A percentile compares a stretch with the other conserved stretches of the same genome.
Conservation (phyloP, 2,329 filamentous ascomycete species). For the Basipetospora chlamydospora region DNA sequence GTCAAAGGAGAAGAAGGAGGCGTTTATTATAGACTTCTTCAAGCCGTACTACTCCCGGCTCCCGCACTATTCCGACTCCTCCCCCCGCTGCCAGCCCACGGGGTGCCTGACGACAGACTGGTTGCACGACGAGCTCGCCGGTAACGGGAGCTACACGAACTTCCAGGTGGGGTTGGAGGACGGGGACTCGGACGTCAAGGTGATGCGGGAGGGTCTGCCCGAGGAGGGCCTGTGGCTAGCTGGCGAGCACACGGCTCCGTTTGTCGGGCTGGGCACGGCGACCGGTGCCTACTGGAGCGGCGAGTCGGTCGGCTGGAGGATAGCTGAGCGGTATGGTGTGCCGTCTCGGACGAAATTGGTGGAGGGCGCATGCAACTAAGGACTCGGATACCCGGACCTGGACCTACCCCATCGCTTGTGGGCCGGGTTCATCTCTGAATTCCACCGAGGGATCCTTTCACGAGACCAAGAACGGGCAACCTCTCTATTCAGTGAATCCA, state of each 20-base stretch:
- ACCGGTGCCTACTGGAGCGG: conserved; percentile 91
- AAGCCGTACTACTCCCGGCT: conserved; percentile 63
- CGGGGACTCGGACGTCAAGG: conserved; percentile 58
- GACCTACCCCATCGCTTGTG: too few relatives aligned
- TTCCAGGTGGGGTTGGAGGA: conserved; percentile 62
- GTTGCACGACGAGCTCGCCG: conserved; percentile 65
- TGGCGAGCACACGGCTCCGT: conserved; percentile 81
- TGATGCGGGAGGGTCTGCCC: conserved; percentile 46
- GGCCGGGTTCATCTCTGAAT: too few relatives aligned
- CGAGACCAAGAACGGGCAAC: too few relatives aligned
- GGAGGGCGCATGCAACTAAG: too few relatives aligned
- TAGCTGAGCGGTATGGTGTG: conserved; percentile 38
- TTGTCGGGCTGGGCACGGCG: conserved; percentile 74
- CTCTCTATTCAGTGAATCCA: too few relatives aligned
- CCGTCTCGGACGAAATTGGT: too few relatives aligned
- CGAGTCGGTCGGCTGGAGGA: conserved; percentile 56
- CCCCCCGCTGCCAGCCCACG: conserved; percentile 45
- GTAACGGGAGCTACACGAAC: conserved; percentile 72
- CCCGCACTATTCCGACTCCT: conserved; percentile 44
- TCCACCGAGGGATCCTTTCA: too few relatives aligned
- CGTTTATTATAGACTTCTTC: conserved; percentile 52
- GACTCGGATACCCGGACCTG: too few relatives aligned
- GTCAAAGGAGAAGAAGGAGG: conserved; percentile 31
- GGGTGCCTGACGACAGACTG: conserved; percentile 59
- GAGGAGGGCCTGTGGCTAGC: conserved; percentile 68